Percentiles rank a stretch among this genome's conserved stretches.
These are phyloP conservation scores for Phytopythium cucurbitacearum DNA, from an alignment of 352 stramenopile species.

Conservation along the genomic window DNA sequence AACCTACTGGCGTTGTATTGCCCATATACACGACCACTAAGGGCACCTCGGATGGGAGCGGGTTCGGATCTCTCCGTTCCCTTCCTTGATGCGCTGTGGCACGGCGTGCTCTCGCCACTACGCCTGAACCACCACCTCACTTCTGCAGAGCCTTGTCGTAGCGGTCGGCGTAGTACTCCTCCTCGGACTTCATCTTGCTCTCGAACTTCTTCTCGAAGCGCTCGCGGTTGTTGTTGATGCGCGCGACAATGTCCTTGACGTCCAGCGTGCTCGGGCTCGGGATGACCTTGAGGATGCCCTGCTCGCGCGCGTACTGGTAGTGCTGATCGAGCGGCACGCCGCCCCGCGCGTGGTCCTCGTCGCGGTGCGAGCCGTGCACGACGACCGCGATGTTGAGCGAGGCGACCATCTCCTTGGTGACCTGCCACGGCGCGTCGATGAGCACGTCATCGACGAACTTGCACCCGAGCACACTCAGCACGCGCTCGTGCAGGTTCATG, in stretches of 20 bases:
- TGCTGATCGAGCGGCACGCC: constrained; percentile 71
- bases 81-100: too few species aligned
- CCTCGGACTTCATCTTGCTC: constrained; percentile 92
- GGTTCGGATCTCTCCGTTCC: too few species aligned
- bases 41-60: too few species aligned
- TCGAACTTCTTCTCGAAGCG: constrained; percentile 92
- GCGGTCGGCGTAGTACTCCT: constrained; percentile 90
- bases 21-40: too few species aligned
- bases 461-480: constrained; percentile 95
- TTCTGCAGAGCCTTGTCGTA: constrained; percentile 69
- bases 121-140: constrained; percentile 1
- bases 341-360: constrained; percentile 45
- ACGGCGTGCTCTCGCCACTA: too few species aligned
- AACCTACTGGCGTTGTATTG: too few species aligned
- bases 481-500: constrained; percentile 98
- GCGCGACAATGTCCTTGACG: constrained; percentile 84
- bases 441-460: constrained; percentile 98
- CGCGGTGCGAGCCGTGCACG: constrained; percentile 84
- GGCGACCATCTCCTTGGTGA: constrained; percentile 96
- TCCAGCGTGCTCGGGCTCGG: constrained; percentile 69
- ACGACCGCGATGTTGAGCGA: constrained; percentile 85
- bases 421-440: constrained; percentile 94
- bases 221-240: constrained; percentile 88
- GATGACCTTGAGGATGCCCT: constrained; percentile 82
- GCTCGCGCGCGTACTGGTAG: constrained; percentile 74